Evolutionary conservation across 495 filamentous ascomycete genomes (phyloP).

Genomic region (Penicillium atrosanguineum): DNA sequence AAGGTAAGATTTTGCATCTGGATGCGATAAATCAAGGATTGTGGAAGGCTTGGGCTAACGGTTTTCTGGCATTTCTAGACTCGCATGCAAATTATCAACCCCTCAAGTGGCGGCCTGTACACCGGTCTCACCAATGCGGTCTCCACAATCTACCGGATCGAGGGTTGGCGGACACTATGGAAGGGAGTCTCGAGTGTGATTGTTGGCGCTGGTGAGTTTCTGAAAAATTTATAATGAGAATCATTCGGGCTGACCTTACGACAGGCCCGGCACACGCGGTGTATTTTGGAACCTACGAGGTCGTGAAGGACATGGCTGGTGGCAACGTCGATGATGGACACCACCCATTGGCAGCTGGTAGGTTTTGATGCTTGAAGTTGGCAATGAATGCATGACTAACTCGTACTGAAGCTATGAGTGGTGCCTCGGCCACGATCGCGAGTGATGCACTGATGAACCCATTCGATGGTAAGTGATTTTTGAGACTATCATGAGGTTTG

Average conservation of each 20-base stretch:
- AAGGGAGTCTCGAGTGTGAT: slow-evolving; percentile 95
- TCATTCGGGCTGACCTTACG: slow-evolving; percentile 24
- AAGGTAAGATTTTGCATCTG: slow-evolving; percentile 63
- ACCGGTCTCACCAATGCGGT: slow-evolving; percentile 89
- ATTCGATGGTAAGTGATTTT: slow-evolving; percentile 78
- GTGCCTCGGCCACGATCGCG: slow-evolving; percentile 91
- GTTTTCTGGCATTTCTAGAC: slow-evolving; percentile 57
- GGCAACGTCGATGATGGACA: slow-evolving; percentile 86
- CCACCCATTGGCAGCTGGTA: slow-evolving; percentile 90
- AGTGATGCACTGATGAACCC: slow-evolving; percentile 99
- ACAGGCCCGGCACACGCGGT: slow-evolving; percentile 94
- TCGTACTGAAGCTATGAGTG: slow-evolving; percentile 67
- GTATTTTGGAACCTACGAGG: slow-evolving; percentile 97
- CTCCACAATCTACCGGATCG: slow-evolving; percentile 82
- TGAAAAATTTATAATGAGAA: neutral
- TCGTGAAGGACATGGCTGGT: slow-evolving; percentile 92
- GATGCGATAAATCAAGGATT: neutral
- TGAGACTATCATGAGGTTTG: neutral
- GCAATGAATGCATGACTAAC: slow-evolving; percentile 5
- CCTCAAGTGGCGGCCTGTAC: slow-evolving; percentile 80
- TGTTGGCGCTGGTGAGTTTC: slow-evolving; percentile 76
- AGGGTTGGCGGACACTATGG: slow-evolving; percentile 91
- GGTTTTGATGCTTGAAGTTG: slow-evolving; percentile 14
- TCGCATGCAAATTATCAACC: slow-evolving; percentile 94
- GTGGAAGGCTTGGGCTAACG: slow-evolving; percentile 2